phyloP scores from a whole-genome alignment of 2,329 filamentous ascomycete species.

The Byssoonygena ceratinophila region DNA sequence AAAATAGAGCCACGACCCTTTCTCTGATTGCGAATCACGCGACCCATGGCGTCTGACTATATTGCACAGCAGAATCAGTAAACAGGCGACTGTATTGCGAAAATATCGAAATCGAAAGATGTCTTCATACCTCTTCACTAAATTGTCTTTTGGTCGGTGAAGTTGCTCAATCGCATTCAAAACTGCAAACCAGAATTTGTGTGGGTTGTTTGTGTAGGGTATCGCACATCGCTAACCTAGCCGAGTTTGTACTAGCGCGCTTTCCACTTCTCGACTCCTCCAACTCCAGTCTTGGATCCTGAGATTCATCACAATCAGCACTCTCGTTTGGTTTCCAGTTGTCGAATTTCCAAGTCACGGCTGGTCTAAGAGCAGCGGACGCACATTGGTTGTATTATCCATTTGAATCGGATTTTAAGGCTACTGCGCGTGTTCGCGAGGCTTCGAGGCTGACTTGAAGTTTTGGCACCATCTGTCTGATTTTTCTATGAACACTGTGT shows the following conservation, averaged over 20 bases:
- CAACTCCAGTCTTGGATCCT: neutral
- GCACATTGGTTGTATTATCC: too few species aligned
- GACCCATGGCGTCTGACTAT: slow-evolving; percentile 47
- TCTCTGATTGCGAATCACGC: slow-evolving; percentile 68
- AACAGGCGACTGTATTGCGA: slow-evolving; percentile 18
- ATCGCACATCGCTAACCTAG: slow-evolving; percentile 37
- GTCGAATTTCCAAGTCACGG: neutral
- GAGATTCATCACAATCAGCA: neutral
- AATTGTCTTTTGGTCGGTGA: slow-evolving; percentile 30
- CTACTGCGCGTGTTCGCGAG: too few species aligned
- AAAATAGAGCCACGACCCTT: slow-evolving; percentile 70
- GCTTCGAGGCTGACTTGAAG: too few species aligned
- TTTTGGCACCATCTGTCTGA: too few species aligned
- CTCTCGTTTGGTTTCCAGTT: neutral
- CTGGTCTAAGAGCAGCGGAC: too few species aligned
- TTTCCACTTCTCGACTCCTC: neutral
- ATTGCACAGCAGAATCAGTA: slow-evolving; percentile 28
- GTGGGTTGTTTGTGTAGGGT: slow-evolving; percentile 38
- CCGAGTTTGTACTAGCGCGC: slow-evolving; percentile 28
- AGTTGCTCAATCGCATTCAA: slow-evolving; percentile 30
- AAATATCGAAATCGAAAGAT: neutral
- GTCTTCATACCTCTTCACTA: slow-evolving; percentile 34
- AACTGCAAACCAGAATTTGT: slow-evolving; percentile 28
- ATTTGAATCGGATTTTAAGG: too few species aligned
- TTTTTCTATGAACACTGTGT: too few species aligned